Base-by-base conservation (phyloP, 441 rosid genomes). In the Mallotus repandus region DNA sequence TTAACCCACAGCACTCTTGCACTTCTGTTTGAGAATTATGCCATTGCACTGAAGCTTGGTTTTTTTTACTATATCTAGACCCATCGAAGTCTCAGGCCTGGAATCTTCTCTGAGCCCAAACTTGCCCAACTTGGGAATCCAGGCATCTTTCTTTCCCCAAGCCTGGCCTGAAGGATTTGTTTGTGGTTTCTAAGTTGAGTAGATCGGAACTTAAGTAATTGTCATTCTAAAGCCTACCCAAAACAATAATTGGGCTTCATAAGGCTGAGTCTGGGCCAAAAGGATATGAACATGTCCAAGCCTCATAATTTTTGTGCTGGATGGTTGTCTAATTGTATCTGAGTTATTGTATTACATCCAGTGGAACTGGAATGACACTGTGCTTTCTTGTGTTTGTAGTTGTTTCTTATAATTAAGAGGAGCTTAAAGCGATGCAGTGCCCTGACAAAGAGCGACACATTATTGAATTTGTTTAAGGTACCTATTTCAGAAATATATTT, bases 351-450 rank as follows among this genome's bases (percentile, higher is more conserved):
- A 29, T 15, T 70, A 21, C 48, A 16, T 69, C 66, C 32, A 49
- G 15, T 63, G 57, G 53, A 78, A 57, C 66, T 63, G 57, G 56
- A 78, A 57, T 71, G 71, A 74, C 64, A 61, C 65, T 63, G 43
- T 38, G 64, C 22, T 53, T 56, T 79, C 29, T 77, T 75, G 57
- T 74, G 56, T 48, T 77, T 84, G 70, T 76, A 96, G 98, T 73
- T 94, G 84, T 94, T 96, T 85, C 87, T 91, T 69, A 86, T 91
- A 69, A 96, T 96, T 86, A 96, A 96, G 81, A 91, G 96, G 87
- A 96, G 96, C 88, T 86, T 96, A 84, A 96, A 96, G 84, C 86
- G 99, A 58, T 96, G 99, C 87, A 92, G 89, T 85, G 84, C 89
- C 79, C 84, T 94, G 77, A 94, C 94, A 78, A 92, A 91, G 89